A percentile compares a stretch with the other conserved stretches of the same genome.
phyloP scores from a whole-genome alignment of 2,329 filamentous ascomycete genomes.

The Fusarium goolgardi region DNA sequence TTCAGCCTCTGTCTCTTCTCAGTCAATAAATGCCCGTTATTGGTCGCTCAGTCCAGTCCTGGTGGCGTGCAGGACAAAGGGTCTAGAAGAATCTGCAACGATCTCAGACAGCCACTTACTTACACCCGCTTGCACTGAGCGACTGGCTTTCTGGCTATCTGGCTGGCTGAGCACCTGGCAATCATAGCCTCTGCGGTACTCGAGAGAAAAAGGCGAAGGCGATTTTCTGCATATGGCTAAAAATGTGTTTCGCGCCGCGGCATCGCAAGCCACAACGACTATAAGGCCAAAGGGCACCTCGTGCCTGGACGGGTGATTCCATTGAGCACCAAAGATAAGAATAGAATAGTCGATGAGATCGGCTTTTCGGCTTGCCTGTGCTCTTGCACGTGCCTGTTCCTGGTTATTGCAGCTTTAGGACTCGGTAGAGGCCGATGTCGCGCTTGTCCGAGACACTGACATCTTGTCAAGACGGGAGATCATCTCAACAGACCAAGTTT shows the following conservation, averaged over 20 bases:
- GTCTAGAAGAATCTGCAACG: conserved; percentile 6
- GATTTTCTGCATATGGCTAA: conserved; percentile 7
- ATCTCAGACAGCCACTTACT: conserved; percentile 2
- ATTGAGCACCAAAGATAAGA: not conserved
- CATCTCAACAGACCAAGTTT: not conserved
- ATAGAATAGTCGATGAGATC: not conserved
- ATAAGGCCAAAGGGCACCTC: not conserved
- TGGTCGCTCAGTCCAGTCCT: not conserved
- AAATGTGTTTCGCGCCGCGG: not conserved
- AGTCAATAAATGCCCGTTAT: too few relatives aligned
- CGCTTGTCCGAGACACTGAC: conserved; percentile 3
- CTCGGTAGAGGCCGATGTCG: not conserved
- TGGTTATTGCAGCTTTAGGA: not conserved
- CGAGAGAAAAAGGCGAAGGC: not conserved
- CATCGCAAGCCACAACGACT: conserved; percentile 9
- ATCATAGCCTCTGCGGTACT: not conserved
- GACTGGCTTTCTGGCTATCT: conserved; percentile 8
- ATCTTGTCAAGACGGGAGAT: not conserved
- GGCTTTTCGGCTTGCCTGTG: not conserved
- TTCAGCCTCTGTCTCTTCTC: not conserved
- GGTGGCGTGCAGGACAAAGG: conserved; percentile 4
- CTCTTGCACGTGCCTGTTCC: conserved; percentile 1
- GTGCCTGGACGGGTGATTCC: not conserved
- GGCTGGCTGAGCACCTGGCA: not conserved
- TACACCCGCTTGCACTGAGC: not conserved